Percentiles rank a stretch among this genome's conserved stretches.
Evolutionary conservation across 2,329 filamentous ascomycete species (phyloP).

Genomic region (Nemania serpens): DNA sequence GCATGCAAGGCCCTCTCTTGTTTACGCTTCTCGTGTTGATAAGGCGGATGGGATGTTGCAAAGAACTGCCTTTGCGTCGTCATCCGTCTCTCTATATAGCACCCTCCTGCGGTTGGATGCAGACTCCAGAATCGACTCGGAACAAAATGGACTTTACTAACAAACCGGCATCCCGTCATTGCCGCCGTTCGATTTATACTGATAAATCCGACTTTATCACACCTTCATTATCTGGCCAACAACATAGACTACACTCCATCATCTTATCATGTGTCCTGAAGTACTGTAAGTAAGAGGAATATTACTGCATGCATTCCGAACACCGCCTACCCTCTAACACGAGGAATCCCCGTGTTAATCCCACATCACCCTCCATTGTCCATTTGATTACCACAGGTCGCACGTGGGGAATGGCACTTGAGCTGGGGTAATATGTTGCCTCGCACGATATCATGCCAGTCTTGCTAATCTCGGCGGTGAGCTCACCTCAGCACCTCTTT

Average conservation of each 20-base stretch:
- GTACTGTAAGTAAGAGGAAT: background rate
- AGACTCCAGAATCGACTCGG: too few species aligned
- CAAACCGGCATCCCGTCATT: too few species aligned
- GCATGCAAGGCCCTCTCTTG: background rate
- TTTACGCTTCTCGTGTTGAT: constrained; percentile 9
- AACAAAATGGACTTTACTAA: too few species aligned
- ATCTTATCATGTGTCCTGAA: too few species aligned
- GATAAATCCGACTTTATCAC: too few species aligned
- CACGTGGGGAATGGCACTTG: background rate
- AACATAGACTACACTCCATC: too few species aligned
- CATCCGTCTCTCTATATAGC: too few species aligned
- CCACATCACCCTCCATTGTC: constrained; percentile 13
- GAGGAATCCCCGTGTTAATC: constrained; percentile 18
- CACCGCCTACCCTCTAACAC: constrained; percentile 5
- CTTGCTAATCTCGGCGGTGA: background rate
- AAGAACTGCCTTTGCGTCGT: background rate
- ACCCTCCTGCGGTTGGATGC: too few species aligned
- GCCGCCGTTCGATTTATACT: too few species aligned
- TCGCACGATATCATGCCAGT: background rate
- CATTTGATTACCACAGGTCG: too few species aligned
- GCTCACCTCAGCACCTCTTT: background rate
- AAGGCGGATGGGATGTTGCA: background rate
- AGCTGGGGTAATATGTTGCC: background rate
- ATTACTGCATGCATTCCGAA: background rate
- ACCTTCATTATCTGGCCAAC: background rate